Conservation (phyloP, 2,329 filamentous ascomycete species). For the Microsporum canis region DNA sequence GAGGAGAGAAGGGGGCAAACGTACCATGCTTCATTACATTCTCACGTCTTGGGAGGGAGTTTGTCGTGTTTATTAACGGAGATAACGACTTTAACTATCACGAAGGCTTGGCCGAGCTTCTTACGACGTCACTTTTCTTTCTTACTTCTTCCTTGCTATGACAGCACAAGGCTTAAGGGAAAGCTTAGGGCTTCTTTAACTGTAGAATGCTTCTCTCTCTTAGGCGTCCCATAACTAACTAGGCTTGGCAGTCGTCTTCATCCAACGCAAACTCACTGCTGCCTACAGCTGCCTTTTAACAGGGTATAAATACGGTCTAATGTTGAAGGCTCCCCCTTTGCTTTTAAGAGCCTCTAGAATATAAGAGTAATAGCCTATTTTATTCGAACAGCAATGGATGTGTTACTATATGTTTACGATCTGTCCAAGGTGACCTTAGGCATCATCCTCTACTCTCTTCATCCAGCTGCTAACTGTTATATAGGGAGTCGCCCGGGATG, state of each 20-base stretch:
- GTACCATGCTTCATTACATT: neutral
- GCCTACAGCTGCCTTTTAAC: neutral
- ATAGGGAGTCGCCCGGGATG: constrained; percentile 45
- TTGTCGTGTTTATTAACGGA: neutral
- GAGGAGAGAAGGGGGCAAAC: neutral
- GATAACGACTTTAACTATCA: neutral
- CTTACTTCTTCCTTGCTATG: neutral
- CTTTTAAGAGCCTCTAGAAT: neutral
- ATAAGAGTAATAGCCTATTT: neutral
- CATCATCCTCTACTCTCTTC: neutral
- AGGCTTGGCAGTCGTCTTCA: neutral
- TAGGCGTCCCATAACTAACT: neutral
- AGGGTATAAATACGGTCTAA: neutral
- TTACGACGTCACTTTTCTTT: neutral
- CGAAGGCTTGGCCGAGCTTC: neutral
- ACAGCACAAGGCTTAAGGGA: neutral
- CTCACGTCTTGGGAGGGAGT: neutral
- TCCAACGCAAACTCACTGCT: neutral
- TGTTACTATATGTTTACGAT: constrained; percentile 68
- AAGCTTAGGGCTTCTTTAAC: neutral
- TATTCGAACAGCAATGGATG: constrained; percentile 47
- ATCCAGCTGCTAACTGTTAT: neutral
- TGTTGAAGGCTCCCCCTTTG: neutral
- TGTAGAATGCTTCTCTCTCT: neutral
- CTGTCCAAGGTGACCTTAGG: constrained; percentile 44